These are phyloP conservation scores for Sarcomyxa edulis DNA, from an alignment of 768 basidiomycete species.

Conservation along the genomic window DNA sequence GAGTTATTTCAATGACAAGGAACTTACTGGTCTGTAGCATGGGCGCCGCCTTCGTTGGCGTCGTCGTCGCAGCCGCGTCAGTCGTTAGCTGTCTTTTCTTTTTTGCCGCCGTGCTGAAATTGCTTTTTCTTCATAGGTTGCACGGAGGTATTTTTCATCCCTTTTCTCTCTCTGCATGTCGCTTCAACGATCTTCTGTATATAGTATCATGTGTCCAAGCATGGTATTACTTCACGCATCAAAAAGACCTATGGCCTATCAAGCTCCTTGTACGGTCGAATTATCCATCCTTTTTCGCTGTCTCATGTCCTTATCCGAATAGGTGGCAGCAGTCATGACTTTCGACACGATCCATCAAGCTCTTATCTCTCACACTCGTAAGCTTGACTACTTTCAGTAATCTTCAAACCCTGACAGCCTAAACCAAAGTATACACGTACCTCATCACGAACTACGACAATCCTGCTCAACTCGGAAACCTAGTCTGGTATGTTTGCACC, in stretches of 20 bases:
- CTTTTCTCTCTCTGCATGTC: not conserved
- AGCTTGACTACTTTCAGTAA: conserved; percentile 12
- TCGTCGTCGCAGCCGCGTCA: conserved; percentile 22
- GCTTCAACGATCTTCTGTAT: conserved; percentile 26
- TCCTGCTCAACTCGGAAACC: conserved; percentile 1
- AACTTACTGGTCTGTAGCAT: conserved; percentile 21
- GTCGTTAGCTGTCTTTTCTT: not conserved
- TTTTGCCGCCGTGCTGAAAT: not conserved
- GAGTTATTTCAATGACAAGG: no score
- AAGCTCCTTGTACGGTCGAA: conserved; percentile 34
- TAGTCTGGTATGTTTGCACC: conserved; percentile 7
- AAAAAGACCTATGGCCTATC: conserved; percentile 34
- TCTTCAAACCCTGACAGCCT: conserved; percentile 1
- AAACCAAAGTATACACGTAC: conserved; percentile 39
- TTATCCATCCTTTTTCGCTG: not conserved
- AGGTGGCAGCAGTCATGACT: conserved; percentile 35
- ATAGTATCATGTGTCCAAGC: conserved; percentile 43
- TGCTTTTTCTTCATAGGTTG: conserved; percentile 2
- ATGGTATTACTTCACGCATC: conserved; percentile 41
- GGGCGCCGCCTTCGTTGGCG: conserved; percentile 39
- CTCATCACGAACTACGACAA: conserved; percentile 32
- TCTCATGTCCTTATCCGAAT: not conserved
- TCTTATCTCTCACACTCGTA: conserved; percentile 41
- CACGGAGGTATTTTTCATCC: conserved; percentile 6
- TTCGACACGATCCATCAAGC: conserved; percentile 46